These are phyloP conservation scores for Scheffersomyces cryptocercus DNA, from an alignment of 1,139 yeast species.

Conservation along the genomic window DNA sequence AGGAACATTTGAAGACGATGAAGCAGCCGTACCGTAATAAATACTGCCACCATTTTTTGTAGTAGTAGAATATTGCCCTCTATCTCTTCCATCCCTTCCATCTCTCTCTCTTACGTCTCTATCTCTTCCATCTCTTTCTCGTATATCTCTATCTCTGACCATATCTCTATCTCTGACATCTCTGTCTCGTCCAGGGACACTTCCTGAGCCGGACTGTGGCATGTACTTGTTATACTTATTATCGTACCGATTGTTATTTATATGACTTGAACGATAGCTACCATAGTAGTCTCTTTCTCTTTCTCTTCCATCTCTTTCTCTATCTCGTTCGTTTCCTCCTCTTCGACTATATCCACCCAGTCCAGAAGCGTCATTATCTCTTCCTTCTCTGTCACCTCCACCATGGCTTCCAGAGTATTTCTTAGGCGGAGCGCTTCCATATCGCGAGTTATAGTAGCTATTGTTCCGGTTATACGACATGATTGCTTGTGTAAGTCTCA, in stretches of 20 bases:
- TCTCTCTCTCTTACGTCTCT: too few relatives aligned
- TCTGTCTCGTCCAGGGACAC: too few relatives aligned
- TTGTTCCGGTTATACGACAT: conserved; percentile 18
- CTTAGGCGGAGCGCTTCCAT: conserved; percentile 12
- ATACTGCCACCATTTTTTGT: conserved; percentile 5
- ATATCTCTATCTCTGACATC: too few relatives aligned
- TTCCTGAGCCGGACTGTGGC: not conserved
- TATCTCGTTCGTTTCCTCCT: not conserved
- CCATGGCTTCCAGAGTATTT: conserved; percentile 5
- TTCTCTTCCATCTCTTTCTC: conserved; percentile 5
- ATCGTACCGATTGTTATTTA: conserved; percentile 8
- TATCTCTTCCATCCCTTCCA: not conserved
- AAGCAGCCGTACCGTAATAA: conserved; percentile 9
- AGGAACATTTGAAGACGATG: conserved; percentile 1
- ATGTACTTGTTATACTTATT: conserved; percentile 15
- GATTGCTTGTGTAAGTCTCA: not conserved
- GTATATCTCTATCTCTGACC: too few relatives aligned
- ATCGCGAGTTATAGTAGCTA: conserved; percentile 17
- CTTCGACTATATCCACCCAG: not conserved
- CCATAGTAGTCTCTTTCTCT: conserved; percentile 17
- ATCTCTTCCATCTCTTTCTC: too few relatives aligned
- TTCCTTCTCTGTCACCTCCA: conserved; percentile 2
- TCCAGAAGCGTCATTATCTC: not conserved
- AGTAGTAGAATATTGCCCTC: not conserved
- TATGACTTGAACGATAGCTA: conserved; percentile 10